phyloP scores from a whole-genome alignment of 768 basidiomycete genomes.

The Aureoboletus auriporus region DNA sequence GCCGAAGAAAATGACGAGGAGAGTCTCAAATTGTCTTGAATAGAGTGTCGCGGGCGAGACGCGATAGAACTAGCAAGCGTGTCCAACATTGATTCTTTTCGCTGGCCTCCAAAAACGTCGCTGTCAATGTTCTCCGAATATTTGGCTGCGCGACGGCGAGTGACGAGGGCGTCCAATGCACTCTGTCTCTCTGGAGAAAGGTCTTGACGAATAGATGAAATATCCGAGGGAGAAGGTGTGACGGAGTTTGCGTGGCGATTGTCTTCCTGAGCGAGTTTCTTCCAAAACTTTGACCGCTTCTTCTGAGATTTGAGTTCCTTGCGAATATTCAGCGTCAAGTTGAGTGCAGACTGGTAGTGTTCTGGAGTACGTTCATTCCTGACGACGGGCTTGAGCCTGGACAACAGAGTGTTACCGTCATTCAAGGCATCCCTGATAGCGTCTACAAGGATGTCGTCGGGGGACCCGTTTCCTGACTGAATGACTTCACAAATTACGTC shows the following conservation, averaged over 20 bases:
- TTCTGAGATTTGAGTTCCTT: slow-evolving; percentile 41
- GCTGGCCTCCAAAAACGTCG: slow-evolving; percentile 24
- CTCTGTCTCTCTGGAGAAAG: slow-evolving; percentile 23
- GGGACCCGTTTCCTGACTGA: slow-evolving; percentile 26
- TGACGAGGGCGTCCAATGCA: slow-evolving; percentile 38
- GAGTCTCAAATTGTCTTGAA: slow-evolving; percentile 8
- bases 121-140: slow-evolving; percentile 8
- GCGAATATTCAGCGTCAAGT: slow-evolving; percentile 41
- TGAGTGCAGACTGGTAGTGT: slow-evolving; percentile 44
- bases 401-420: slow-evolving; percentile 39
- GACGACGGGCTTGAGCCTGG: slow-evolving; percentile 36
- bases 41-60: slow-evolving; percentile 21
- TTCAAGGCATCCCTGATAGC: slow-evolving; percentile 41
- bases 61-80: slow-evolving; percentile 18
- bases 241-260: slow-evolving; percentile 13
- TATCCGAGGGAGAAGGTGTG: slow-evolving; percentile 30
- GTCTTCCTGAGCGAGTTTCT: slow-evolving; percentile 37
- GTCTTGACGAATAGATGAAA: slow-evolving; percentile 25
- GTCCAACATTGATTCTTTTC: slow-evolving; percentile 14
- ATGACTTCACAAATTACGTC: slow-evolving; percentile 20
- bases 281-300: slow-evolving; percentile 46
- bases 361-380: slow-evolving; percentile 35
- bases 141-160: slow-evolving; percentile 20
- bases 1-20: slow-evolving; percentile 18
- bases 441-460: slow-evolving; percentile 41